These are phyloP conservation scores for Tothia fuscella DNA, from an alignment of 2,329 filamentous ascomycete genomes.

Conservation along the genomic window DNA sequence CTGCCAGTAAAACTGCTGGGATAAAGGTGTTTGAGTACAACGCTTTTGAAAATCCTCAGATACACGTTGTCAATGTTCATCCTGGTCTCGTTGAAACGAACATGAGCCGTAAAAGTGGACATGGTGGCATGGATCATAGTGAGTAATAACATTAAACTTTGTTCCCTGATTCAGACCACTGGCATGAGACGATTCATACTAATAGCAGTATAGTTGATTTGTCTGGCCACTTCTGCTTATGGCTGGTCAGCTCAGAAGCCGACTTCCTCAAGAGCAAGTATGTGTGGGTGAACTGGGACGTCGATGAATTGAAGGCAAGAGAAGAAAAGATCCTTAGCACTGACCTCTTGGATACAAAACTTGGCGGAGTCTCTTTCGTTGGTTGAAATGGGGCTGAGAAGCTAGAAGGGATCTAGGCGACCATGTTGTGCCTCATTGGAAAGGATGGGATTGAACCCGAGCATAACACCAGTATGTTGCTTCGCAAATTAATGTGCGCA, in stretches of 20 bases:
- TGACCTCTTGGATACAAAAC: conserved; percentile 6
- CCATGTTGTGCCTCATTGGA: too few relatives aligned
- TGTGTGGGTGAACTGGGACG: conserved; percentile 20
- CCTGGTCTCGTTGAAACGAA: conserved; percentile 26
- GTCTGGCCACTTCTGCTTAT: conserved; percentile 20
- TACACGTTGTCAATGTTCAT: conserved; percentile 22
- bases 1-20: conserved; percentile 22
- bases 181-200: not conserved
- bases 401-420: too few relatives aligned
- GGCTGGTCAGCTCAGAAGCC: conserved; percentile 20
- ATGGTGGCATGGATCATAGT: not conserved
- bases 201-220: conserved; percentile 13
- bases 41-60: conserved; percentile 22
- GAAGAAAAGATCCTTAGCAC: conserved; percentile 13
- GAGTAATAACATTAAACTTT: not conserved
- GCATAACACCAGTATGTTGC: too few relatives aligned
- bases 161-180: too few relatives aligned
- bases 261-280: conserved; percentile 13
- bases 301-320: conserved; percentile 19
- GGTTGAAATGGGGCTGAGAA: not conserved
- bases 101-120: conserved; percentile 13
- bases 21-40: conserved; percentile 21
- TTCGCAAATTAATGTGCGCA: too few relatives aligned
- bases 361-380: not conserved
- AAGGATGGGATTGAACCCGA: too few relatives aligned